Base-by-base conservation (phyloP, 2,329 filamentous ascomycete genomes). In the Calonectria henricotiae region DNA sequence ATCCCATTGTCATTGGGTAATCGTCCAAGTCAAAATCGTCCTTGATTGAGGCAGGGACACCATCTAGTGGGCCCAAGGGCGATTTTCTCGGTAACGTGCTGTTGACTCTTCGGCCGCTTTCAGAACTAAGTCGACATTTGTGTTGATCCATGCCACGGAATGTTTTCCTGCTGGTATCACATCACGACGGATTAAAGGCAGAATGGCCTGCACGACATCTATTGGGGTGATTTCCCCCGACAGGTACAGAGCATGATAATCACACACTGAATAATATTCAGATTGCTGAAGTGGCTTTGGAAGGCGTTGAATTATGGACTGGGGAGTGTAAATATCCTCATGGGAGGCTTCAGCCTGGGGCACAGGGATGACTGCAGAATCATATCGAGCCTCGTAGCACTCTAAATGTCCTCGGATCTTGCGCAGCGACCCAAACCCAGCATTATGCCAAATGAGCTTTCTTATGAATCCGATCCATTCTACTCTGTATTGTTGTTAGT, bases 11-110 rank as follows among this genome's bases (percentile, higher is more conserved):
- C 54, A 89, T 92, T 49, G 86, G 86, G 79, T 96, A 95, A 1
- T 93, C 93, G 17, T 89, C 88, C 27, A 96, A 81, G 78, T 94
- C 90, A 61, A 93, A 89, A 78, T 95, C 92, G 75, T 95, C 93
- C 82, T 95, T 95, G 55, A 94, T 88, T 0, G 89, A 91, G 8
- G 94, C 88, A 0, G 92, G 93, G 0, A 95, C 87, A 8, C 93
- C 93, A 74, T 95, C 93, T 0, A 95, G 84, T 0, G 89, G 86
- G 0, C 92, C 89, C 4, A 93, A 0, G 91, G 84, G 65, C 86
- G 86, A 1, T 88, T 88, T 54, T 88, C 84, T 72, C 86, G 82
- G 76, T 88, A 88, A 3, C 86, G 80, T 49, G 77, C 70, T 0
- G 86, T 86, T 0, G 86, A 87, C 4, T 79, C 85, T 35, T 82